Conservation (phyloP, 345 rosid species). For the Eucalyptus virginea region DNA sequence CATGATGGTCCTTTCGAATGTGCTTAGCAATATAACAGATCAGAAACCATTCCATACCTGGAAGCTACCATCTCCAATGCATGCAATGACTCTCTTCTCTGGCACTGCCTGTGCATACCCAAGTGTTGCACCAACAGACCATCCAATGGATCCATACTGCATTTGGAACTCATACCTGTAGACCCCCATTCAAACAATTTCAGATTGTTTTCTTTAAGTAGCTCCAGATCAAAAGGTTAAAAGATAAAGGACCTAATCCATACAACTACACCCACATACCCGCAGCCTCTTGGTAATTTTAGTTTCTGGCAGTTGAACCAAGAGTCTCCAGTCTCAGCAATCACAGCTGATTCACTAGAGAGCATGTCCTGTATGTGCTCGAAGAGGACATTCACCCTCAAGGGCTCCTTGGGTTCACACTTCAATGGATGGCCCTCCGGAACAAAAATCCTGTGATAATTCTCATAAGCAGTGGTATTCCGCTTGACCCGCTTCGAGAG, state of each 20-base stretch:
- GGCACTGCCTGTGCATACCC: conserved; percentile 77
- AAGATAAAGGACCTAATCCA: not conserved
- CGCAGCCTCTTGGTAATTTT: conserved; percentile 60
- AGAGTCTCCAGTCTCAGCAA: conserved; percentile 85
- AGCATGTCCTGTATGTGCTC: conserved; percentile 61
- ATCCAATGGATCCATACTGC: conserved; percentile 88
- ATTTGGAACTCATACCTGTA: conserved; percentile 76
- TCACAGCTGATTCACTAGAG: conserved; percentile 58
- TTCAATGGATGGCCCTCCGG: conserved; percentile 49
- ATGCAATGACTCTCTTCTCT: conserved; percentile 65
- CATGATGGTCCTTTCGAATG: not conserved
- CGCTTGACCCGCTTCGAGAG: conserved; percentile 41
- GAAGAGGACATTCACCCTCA: conserved; percentile 67
- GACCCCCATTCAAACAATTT: not conserved
- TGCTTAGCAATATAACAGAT: not conserved
- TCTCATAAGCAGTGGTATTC: conserved; percentile 53
- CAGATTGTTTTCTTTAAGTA: not conserved
- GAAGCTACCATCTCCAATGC: conserved; percentile 84
- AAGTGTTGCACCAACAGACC: conserved; percentile 83
- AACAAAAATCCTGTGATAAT: conserved; percentile 64
- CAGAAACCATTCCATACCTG: conserved; percentile 24
- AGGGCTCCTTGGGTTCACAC: conserved; percentile 37
- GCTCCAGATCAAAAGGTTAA: not conserved
- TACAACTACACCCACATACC: conserved; percentile 20
- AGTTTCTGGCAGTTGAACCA: conserved; percentile 90